Percentiles rank a stretch among this genome's conserved stretches.
These are phyloP conservation scores for Clavispora santaluciae DNA, from an alignment of 805 yeast genomes.

Conservation along the genomic window DNA sequence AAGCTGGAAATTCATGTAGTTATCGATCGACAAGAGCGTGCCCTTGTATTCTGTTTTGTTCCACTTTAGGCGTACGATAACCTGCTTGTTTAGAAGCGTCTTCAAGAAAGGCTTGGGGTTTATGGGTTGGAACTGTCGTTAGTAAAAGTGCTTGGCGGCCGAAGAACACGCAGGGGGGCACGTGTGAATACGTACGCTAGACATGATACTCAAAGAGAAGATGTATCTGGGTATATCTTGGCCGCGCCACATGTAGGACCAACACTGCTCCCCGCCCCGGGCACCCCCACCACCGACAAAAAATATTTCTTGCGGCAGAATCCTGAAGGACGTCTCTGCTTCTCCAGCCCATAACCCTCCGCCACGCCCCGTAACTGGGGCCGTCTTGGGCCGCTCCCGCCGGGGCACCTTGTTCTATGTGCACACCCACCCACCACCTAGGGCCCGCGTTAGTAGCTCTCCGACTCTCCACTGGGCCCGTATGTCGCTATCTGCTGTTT, in stretches of 20 bases:
- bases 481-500: constrained; percentile 15
- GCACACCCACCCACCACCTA: neutral
- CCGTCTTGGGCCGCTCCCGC: too few species aligned
- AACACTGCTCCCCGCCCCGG: neutral
- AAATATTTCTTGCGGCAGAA: too few species aligned
- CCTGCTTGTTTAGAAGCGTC: constrained; percentile 64
- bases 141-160: neutral
- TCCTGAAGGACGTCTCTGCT: too few species aligned
- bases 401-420: too few species aligned
- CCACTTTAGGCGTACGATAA: constrained; percentile 83
- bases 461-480: neutral
- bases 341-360: too few species aligned
- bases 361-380: too few species aligned
- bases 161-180: neutral
- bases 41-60: constrained; percentile 87
- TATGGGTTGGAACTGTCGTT: constrained; percentile 48
- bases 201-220: constrained; percentile 1
- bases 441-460: neutral
- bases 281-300: too few species aligned
- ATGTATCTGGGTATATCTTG: neutral
- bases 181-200: neutral
- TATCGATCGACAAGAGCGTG: constrained; percentile 70
- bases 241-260: neutral
- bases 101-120: constrained; percentile 90
- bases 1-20: constrained; percentile 85